These are phyloP conservation scores for Cryptosporidium muris DNA, from an alignment of 169 alveolate species.

Conservation along the genomic window DNA sequence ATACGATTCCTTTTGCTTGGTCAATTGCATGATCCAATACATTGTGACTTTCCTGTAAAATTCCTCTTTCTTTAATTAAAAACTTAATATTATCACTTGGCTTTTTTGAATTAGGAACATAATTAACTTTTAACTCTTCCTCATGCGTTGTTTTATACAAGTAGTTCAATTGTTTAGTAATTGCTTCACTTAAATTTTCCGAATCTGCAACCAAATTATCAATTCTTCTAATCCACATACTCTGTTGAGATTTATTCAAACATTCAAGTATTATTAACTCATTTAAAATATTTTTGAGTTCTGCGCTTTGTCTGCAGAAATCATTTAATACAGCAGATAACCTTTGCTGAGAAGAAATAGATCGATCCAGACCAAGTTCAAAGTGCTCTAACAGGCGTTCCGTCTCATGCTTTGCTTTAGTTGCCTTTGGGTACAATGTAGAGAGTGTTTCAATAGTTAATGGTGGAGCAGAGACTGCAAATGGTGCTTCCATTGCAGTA, in stretches of 20 bases:
- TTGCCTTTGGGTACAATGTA: slow-evolving; percentile 64
- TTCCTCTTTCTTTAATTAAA: slow-evolving; percentile 28
- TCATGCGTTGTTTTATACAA: slow-evolving; percentile 25
- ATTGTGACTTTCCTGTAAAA: slow-evolving; percentile 61
- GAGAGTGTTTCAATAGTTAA: slow-evolving; percentile 54
- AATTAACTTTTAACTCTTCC: slow-evolving; percentile 13
- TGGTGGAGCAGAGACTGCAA: neutral
- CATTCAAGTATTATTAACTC: neutral
- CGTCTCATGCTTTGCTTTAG: slow-evolving; percentile 51
- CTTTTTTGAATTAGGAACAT: neutral
- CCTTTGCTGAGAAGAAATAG: slow-evolving; percentile 58
- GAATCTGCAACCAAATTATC: slow-evolving; percentile 52
- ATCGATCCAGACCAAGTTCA: slow-evolving; percentile 68
- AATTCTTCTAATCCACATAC: slow-evolving; percentile 54
- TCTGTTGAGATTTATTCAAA: slow-evolving; percentile 39
- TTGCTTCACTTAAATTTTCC: slow-evolving; percentile 31
- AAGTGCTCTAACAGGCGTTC: slow-evolving; percentile 62
- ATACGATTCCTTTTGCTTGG: slow-evolving; percentile 55
- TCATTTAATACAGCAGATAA: slow-evolving; percentile 56
- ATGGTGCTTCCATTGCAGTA: no score
- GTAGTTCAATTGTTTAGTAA: slow-evolving; percentile 46
- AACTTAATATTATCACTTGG: slow-evolving; percentile 8
- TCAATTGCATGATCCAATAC: slow-evolving; percentile 63
- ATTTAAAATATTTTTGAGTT: slow-evolving; percentile 5
- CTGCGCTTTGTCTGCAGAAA: slow-evolving; percentile 59